Evolutionary conservation across 495 filamentous ascomycete species (phyloP).

Genomic region (Penicillium mononematosum): DNA sequence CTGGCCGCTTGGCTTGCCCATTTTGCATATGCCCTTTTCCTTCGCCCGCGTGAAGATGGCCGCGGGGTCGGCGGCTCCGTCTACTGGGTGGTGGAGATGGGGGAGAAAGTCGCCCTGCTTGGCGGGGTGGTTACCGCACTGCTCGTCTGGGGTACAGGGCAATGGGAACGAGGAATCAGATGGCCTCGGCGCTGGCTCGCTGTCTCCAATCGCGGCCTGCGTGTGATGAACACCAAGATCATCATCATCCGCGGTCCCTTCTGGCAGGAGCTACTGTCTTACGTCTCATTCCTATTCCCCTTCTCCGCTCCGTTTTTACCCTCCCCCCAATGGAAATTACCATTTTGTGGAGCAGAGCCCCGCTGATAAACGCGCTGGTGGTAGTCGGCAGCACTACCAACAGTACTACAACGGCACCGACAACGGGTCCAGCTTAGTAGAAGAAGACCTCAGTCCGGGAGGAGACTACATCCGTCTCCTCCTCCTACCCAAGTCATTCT

Average conservation of each 20-base stretch:
- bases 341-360: conserved; percentile 60
- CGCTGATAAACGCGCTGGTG: conserved; percentile 39
- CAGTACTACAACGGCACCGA: conserved; percentile 46
- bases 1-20: conserved; percentile 75
- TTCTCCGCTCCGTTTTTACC: conserved; percentile 65
- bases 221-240: conserved; percentile 92
- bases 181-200: conserved; percentile 92
- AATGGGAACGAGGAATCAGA: conserved; percentile 90
- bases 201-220: conserved; percentile 82
- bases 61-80: conserved; percentile 85
- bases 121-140: conserved; percentile 79
- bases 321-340: conserved; percentile 59
- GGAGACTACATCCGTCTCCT: conserved; percentile 90
- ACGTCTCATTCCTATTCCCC: conserved; percentile 72
- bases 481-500: conserved; percentile 90
- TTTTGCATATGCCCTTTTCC: conserved; percentile 84
- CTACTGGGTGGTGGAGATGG: conserved; percentile 91
- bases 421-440: conserved; percentile 54
- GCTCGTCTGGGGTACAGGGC: conserved; percentile 88
- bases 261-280: conserved; percentile 72
- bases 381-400: conserved; percentile 40
- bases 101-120: conserved; percentile 82
- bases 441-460: conserved; percentile 83
- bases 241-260: conserved; percentile 82
- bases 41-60: conserved; percentile 87